These are phyloP conservation scores for Alectoria sarmentosa DNA, from an alignment of 495 filamentous ascomycete genomes.

Conservation along the genomic window DNA sequence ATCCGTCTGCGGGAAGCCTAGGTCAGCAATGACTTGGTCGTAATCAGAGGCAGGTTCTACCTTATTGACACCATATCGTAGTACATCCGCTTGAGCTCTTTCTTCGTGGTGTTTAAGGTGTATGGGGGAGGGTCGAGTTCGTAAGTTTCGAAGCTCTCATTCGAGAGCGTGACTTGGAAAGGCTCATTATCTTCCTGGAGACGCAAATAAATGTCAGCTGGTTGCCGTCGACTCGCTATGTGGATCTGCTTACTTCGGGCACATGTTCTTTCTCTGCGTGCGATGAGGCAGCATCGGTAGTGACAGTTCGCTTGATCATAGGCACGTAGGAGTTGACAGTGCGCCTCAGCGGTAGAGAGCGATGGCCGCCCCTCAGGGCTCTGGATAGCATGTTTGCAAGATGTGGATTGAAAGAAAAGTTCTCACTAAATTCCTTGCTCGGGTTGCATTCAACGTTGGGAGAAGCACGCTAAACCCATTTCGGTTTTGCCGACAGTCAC, in stretches of 20 bases:
- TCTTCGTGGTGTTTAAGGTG: slow-evolving; percentile 88
- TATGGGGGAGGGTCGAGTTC: slow-evolving; percentile 93
- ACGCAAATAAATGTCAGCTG: slow-evolving; percentile 1
- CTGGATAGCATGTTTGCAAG: slow-evolving; percentile 22
- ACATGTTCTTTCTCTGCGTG: slow-evolving; percentile 80
- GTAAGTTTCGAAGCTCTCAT: slow-evolving; percentile 99
- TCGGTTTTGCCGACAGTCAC: not conserved
- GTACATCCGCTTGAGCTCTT: slow-evolving; percentile 98
- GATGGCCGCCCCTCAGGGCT: slow-evolving; percentile 19
- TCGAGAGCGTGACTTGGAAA: slow-evolving; percentile 85
- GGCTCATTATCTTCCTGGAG: slow-evolving; percentile 83
- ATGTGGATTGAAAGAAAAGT: slow-evolving; percentile 1
- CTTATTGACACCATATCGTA: slow-evolving; percentile 89
- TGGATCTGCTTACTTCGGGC: slow-evolving; percentile 32
- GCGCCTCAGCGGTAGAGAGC: slow-evolving; percentile 18
- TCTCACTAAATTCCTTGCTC: not conserved
- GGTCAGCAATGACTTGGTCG: slow-evolving; percentile 15
- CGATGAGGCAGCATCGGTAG: slow-evolving; percentile 87
- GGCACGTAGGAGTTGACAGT: slow-evolving; percentile 12
- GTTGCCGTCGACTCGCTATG: not conserved
- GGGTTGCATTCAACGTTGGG: not conserved
- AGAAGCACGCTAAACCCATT: slow-evolving; percentile 2
- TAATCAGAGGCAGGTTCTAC: slow-evolving; percentile 44
- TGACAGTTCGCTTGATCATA: slow-evolving; percentile 56
- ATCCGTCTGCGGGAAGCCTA: slow-evolving; percentile 60